A percentile compares a stretch with the other conserved stretches of the same genome.
Evolutionary conservation across 495 filamentous ascomycete species (phyloP).

Genomic region (Penicillium nucicola): DNA sequence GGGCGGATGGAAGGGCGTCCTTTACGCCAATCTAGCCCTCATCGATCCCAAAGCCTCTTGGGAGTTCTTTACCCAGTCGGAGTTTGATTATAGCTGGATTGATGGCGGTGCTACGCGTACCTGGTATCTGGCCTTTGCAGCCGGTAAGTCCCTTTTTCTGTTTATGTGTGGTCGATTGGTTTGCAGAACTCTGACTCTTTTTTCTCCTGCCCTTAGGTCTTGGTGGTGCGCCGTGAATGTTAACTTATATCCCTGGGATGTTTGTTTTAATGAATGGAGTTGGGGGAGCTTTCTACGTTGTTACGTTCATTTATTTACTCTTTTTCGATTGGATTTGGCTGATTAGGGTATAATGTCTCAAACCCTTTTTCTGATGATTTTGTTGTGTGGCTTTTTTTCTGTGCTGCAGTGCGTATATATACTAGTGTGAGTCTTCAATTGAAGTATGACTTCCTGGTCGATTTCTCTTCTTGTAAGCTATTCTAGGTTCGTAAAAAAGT

Average conservation of each 20-base stretch:
- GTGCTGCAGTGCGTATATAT: not conserved
- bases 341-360: too few relatives aligned
- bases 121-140: constrained; percentile 85
- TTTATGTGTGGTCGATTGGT: not conserved
- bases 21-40: constrained; percentile 79
- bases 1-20: constrained; percentile 82
- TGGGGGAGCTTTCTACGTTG: not conserved
- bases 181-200: not conserved
- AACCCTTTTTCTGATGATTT: not conserved
- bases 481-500: too few relatives aligned
- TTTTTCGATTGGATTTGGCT: not conserved
- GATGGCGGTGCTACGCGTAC: constrained; percentile 84
- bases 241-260: too few relatives aligned
- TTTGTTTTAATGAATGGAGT: not conserved
- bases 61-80: constrained; percentile 64
- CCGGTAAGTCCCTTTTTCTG: constrained; percentile 42
- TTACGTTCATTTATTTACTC: not conserved
- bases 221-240: constrained; percentile 11
- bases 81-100: constrained; percentile 70
- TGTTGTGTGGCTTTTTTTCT: not conserved
- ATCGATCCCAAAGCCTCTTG: constrained; percentile 68
- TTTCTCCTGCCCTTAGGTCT: constrained; percentile 5
- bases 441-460: too few relatives aligned
- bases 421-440: too few relatives aligned
- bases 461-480: too few relatives aligned